phyloP scores from a whole-genome alignment of 805 yeast species.

The Ogataea haglerorum region DNA sequence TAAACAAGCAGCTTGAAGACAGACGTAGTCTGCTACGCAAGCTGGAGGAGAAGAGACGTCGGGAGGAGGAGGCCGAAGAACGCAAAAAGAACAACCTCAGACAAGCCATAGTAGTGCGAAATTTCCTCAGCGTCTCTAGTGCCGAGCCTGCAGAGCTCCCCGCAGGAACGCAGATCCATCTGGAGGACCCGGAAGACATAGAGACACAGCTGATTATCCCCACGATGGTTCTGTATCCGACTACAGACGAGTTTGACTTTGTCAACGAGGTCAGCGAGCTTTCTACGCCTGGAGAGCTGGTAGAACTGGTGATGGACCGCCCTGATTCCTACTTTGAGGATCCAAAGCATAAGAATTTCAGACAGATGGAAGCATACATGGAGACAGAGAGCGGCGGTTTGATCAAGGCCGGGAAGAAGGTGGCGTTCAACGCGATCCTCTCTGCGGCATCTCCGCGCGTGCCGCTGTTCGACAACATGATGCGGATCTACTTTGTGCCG shows the following conservation, averaged over 20 bases:
- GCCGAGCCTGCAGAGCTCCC: slow-evolving; percentile 55
- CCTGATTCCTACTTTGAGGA: slow-evolving; percentile 68
- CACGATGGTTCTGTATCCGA: slow-evolving; percentile 75
- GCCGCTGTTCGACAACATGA: slow-evolving; percentile 72
- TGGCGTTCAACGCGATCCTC: slow-evolving; percentile 60
- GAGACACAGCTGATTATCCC: slow-evolving; percentile 84
- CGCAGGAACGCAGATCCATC: slow-evolving; percentile 46
- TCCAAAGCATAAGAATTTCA: slow-evolving; percentile 59
- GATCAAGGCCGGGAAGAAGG: slow-evolving; percentile 78
- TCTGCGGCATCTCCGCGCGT: slow-evolving; percentile 59
- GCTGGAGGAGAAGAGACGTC: slow-evolving; percentile 30
- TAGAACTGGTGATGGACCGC: slow-evolving; percentile 58
- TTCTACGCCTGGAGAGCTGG: slow-evolving; percentile 58
- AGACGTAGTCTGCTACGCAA: slow-evolving; percentile 25
- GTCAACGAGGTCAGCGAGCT: slow-evolving; percentile 73
- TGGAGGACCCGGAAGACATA: slow-evolving; percentile 63
- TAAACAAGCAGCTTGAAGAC: slow-evolving; percentile 40
- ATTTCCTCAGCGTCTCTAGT: slow-evolving; percentile 47
- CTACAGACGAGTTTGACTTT: slow-evolving; percentile 79
- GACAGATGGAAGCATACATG: slow-evolving; percentile 65
- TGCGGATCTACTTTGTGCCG: slow-evolving; percentile 77
- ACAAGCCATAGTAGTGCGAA: slow-evolving; percentile 61
- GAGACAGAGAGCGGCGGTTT: slow-evolving; percentile 84
- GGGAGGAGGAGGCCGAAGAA: slow-evolving; percentile 39
- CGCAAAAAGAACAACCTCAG: slow-evolving; percentile 43